Evolutionary conservation across 2,329 filamentous ascomycete genomes (phyloP), one percentile per base, ranked within the genome.

Genomic region (Venturia oleaginea): DNA sequence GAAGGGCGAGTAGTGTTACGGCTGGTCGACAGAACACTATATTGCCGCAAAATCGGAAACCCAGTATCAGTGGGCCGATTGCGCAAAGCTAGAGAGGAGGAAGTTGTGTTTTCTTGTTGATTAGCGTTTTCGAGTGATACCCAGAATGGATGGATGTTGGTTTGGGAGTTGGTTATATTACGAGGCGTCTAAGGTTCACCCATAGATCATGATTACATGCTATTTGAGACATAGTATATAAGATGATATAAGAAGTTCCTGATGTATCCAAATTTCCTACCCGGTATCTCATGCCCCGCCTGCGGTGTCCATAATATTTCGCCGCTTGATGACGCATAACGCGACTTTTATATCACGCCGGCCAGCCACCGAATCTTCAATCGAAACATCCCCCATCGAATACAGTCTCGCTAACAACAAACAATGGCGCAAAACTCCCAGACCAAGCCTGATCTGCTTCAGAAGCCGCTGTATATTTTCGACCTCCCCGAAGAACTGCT

Each of bases 401-500:
- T n/a, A 8, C 30, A 17, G 8, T 32, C 13, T 27, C 27, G 3
- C 27, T n/a, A 34, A 10, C 15, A 7, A 3, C 7, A 15, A 2
- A 34, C 27, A 8, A 42, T 60, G 59, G 59, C 40, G 7, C 59
- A 40, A 60, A 60, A 27, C 2, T 27, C 34, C 8, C 59, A 60
- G n/a, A 60, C 34, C 11, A 43, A 27, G 40, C 42, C 61, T 13
- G 64, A 62, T 62, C 60, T 77, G 19, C 67, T 76, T 22, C 72
- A 76, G 68, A 71, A 73, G 42, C 74, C 74, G 38, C 73, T 77
- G 22, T 77, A 77, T 64, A 73, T 93, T 65, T 97, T 92, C 75
- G 88, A 95, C 74, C 83, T 97, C 30, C 91, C 91, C 0, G 79
- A 83, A 66, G 85, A 92, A 72, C 82, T 96, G 59, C 80, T 95